A percentile compares a stretch with the other conserved stretches of the same genome.
Evolutionary conservation across 768 basidiomycete species (phyloP).

Genomic region (Termitomyces sp.): DNA sequence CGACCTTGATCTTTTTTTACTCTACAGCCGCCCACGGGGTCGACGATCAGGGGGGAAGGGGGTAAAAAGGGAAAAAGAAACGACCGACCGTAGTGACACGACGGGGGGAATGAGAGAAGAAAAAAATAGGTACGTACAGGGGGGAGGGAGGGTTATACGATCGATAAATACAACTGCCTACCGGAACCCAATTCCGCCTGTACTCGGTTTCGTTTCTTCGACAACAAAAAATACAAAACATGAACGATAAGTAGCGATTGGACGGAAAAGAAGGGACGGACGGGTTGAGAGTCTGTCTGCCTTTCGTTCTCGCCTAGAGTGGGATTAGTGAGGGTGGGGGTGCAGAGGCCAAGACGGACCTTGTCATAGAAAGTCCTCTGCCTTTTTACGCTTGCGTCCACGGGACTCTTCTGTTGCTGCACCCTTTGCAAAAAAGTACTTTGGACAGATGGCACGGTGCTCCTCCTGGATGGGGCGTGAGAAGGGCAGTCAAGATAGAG

Average conservation of each 20-base stretch:
- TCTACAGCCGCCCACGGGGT: too few species aligned
- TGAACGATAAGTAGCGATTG: slow-evolving; percentile 7
- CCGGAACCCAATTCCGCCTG: background rate
- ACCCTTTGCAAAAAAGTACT: slow-evolving; percentile 52
- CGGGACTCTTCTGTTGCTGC: slow-evolving; percentile 50
- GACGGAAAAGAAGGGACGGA: slow-evolving; percentile 22
- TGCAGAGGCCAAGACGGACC: too few species aligned
- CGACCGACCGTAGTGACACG: background rate
- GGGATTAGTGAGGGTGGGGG: background rate
- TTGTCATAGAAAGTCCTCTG: slow-evolving; percentile 73
- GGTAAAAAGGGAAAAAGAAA: background rate
- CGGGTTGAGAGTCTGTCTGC: slow-evolving; percentile 17
- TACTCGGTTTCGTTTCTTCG: background rate
- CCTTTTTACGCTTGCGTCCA: slow-evolving; percentile 80
- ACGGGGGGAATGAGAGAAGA: background rate
- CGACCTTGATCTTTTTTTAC: too few species aligned
- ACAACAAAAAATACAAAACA: background rate
- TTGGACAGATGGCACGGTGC: slow-evolving; percentile 57
- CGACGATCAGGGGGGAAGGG: too few species aligned
- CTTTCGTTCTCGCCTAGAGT: background rate
- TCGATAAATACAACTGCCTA: slow-evolving; percentile 5
- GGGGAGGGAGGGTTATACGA: background rate
- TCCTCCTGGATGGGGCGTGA: slow-evolving; percentile 54
- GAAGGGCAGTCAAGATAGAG: background rate
- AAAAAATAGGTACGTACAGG: background rate